phyloP scores from a whole-genome alignment of 257 asterid genomes.

The Penstemon eatonii region DNA sequence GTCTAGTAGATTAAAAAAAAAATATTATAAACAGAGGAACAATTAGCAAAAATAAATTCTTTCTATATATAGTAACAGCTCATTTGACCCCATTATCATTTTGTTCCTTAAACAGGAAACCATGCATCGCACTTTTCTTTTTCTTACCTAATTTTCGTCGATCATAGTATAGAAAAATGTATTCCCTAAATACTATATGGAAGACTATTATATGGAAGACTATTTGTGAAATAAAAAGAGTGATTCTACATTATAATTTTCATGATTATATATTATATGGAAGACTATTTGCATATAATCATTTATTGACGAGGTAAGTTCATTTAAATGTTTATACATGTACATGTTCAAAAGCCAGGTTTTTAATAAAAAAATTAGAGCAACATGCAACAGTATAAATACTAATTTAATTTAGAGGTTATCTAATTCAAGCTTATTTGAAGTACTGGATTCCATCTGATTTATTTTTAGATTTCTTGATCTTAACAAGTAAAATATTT shows the following conservation, averaged over 20 bases:
- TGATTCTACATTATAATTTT: too few relatives aligned
- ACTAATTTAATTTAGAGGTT: neutral
- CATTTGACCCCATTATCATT: slow-evolving; percentile 23
- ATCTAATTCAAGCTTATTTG: neutral
- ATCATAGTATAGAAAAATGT: neutral
- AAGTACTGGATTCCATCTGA: neutral
- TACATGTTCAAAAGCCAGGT: neutral
- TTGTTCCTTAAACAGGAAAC: slow-evolving; percentile 20
- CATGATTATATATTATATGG: too few relatives aligned
- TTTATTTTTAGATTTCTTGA: neutral
- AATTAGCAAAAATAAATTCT: slow-evolving; percentile 27
- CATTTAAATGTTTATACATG: too few relatives aligned
- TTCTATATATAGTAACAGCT: slow-evolving; percentile 29
- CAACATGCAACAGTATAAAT: neutral
- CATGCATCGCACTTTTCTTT: neutral
- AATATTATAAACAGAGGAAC: slow-evolving; percentile 26
- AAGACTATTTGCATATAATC: too few relatives aligned
- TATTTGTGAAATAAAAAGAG: neutral
- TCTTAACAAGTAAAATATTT: neutral
- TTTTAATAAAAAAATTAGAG: too few relatives aligned
- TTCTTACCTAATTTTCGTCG: neutral
- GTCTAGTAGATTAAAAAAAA: too few relatives aligned
- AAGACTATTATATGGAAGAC: too few relatives aligned
- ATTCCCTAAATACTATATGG: too few relatives aligned
- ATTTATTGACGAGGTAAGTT: too few relatives aligned